Percentiles rank a stretch among this genome's conserved stretches.
These are phyloP conservation scores for Pythium graminicola DNA, from an alignment of 352 stramenopile genomes.

Conservation along the genomic window DNA sequence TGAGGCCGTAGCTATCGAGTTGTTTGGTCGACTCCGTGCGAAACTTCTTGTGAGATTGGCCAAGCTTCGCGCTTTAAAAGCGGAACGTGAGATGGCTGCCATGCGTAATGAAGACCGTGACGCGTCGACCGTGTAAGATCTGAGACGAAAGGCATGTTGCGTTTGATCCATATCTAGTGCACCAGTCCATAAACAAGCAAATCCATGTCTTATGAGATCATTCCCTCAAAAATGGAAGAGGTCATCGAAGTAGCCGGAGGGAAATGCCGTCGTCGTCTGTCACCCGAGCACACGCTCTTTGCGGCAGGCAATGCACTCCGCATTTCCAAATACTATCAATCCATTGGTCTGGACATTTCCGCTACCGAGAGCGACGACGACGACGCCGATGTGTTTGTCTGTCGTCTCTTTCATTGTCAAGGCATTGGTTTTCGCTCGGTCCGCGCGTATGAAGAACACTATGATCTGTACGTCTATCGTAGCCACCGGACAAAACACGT, in stretches of 20 bases:
- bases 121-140: background rate
- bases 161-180: constrained; percentile 17
- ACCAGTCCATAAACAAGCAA: background rate
- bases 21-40: too few relatives aligned
- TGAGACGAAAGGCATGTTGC: background rate
- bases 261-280: constrained; percentile 46
- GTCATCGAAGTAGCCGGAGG: constrained; percentile 27
- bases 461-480: constrained; percentile 37
- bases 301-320: constrained; percentile 36
- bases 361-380: background rate
- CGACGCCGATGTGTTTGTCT: constrained; percentile 26
- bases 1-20: too few relatives aligned
- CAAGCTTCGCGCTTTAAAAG: too few relatives aligned
- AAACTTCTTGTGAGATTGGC: too few relatives aligned
- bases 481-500: background rate
- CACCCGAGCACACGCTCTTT: constrained; percentile 46
- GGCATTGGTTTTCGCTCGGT: constrained; percentile 38
- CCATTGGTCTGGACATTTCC: constrained; percentile 5
- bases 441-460: constrained; percentile 51
- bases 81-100: background rate
- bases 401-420: constrained; percentile 36
- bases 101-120: constrained; percentile 2
- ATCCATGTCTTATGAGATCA: background rate
- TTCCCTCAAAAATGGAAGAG: constrained; percentile 27
- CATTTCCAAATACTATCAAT: constrained; percentile 39